A percentile compares a stretch with the other conserved stretches of the same genome.
These are phyloP conservation scores for Ophiostoma ips DNA, from an alignment of 2,329 filamentous ascomycete genomes.

Conservation along the genomic window DNA sequence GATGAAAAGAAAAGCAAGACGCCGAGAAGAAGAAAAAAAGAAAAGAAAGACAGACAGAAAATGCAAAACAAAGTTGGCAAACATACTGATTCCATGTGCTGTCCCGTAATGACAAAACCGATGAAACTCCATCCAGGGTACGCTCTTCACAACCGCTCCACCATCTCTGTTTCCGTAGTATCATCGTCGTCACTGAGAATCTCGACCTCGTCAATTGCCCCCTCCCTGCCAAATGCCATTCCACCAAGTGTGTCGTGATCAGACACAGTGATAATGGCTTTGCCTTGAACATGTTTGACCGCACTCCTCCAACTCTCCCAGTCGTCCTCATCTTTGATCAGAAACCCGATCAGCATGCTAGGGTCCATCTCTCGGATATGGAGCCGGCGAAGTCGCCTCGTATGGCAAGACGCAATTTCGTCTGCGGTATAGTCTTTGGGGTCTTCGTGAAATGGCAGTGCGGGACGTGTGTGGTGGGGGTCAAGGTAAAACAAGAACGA, in stretches of 20 bases:
- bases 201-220: slow-evolving; percentile 81
- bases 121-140: neutral
- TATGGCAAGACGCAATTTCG: slow-evolving; percentile 77
- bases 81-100: neutral
- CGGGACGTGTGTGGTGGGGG: slow-evolving; percentile 71
- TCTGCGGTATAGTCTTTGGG: slow-evolving; percentile 48
- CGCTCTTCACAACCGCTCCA: neutral
- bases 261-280: slow-evolving; percentile 73
- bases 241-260: slow-evolving; percentile 50
- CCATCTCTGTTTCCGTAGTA: neutral
- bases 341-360: slow-evolving; percentile 90
- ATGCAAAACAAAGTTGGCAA: neutral
- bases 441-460: slow-evolving; percentile 50
- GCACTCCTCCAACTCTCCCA: slow-evolving; percentile 70
- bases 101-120: neutral
- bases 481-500: slow-evolving; percentile 87
- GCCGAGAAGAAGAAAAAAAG: neutral
- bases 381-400: slow-evolving; percentile 65
- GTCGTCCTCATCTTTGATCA: slow-evolving; percentile 70
- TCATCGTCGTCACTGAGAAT: slow-evolving; percentile 60
- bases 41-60: neutral
- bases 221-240: slow-evolving; percentile 44
- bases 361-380: slow-evolving; percentile 91
- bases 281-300: slow-evolving; percentile 64
- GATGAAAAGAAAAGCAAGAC: too few relatives aligned